These are phyloP conservation scores for Rhytidhysteron rufulum DNA, from an alignment of 2,329 filamentous ascomycete species.

Conservation along the genomic window DNA sequence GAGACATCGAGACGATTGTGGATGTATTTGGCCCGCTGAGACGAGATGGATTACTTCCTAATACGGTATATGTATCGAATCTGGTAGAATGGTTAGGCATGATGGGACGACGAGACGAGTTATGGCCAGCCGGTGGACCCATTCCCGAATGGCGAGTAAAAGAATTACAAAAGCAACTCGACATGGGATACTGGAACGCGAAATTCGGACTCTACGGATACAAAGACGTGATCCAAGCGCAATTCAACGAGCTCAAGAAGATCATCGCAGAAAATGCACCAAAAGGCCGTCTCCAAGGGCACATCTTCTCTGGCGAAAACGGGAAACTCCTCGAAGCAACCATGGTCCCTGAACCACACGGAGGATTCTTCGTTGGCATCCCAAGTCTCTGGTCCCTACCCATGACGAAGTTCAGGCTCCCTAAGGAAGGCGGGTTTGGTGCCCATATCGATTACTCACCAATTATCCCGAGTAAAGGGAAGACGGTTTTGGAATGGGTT, in stretches of 20 bases:
- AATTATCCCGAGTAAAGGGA: conserved; percentile 32
- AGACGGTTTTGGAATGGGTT: conserved; percentile 41
- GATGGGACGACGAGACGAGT: conserved; percentile 40
- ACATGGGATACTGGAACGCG: conserved; percentile 43
- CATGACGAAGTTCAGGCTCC: conserved; percentile 29
- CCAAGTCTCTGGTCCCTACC: conserved; percentile 28
- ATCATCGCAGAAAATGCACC: conserved; percentile 35
- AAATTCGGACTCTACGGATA: conserved; percentile 46
- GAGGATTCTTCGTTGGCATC: conserved; percentile 29
- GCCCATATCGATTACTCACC: conserved; percentile 31
- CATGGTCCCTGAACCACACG: conserved; percentile 23
- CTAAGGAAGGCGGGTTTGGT: conserved; percentile 24
- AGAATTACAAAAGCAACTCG: conserved; percentile 42
- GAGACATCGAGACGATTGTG: conserved; percentile 44
- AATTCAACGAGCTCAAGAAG: conserved; percentile 39
- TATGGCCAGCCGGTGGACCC: conserved; percentile 42
- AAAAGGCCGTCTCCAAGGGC: conserved; percentile 34
- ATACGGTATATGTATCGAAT: conserved; percentile 44
- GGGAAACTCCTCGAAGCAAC: conserved; percentile 39
- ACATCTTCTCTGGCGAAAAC: conserved; percentile 37
- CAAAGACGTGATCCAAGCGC: conserved; percentile 41
- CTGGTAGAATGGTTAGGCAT: conserved; percentile 46
- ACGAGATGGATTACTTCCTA: conserved; percentile 41
- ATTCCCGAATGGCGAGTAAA: conserved; percentile 45
- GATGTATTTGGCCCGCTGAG: conserved; percentile 45